phyloP scores from a whole-genome alignment of 1,284 basidiomycete genomes.

The Trichosporon sp. region DNA sequence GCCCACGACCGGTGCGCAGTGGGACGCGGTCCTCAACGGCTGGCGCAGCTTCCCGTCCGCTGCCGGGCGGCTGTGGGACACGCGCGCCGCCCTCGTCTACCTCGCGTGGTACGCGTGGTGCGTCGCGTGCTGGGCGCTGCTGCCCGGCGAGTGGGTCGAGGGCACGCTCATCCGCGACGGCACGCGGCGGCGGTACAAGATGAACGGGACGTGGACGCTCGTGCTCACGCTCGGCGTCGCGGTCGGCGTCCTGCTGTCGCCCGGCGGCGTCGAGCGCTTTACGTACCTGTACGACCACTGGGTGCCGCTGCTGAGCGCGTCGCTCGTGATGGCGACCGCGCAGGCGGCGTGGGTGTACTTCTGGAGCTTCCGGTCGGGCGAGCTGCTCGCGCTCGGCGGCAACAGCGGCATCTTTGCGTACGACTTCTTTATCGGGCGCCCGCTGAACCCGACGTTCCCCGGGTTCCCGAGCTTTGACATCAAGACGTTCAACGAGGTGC shows the following conservation, averaged over 20 bases:
- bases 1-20: conserved; percentile 35
- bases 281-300: conserved; percentile 90
- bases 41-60: conserved; percentile 28
- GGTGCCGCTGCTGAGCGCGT: conserved; percentile 80
- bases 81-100: conserved; percentile 70
- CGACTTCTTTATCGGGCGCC: conserved; percentile 95
- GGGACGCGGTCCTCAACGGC: conserved; percentile 14
- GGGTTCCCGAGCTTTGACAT: conserved; percentile 68
- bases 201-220: conserved; percentile 93
- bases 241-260: conserved; percentile 60
- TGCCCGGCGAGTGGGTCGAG: conserved; percentile 82
- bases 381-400: conserved; percentile 80
- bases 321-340: conserved; percentile 69
- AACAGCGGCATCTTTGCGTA: conserved; percentile 86
- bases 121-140: conserved; percentile 71
- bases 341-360: conserved; percentile 73
- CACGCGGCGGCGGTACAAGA: conserved; percentile 76
- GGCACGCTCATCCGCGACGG: conserved; percentile 77
- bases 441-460: conserved; percentile 73
- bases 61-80: conserved; percentile 65
- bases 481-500: conserved; percentile 95
- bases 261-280: conserved; percentile 72
- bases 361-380: conserved; percentile 60
- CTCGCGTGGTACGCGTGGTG: conserved; percentile 85
- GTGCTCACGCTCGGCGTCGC: conserved; percentile 70